Evolutionary conservation across 306 rosid species (phyloP).

Genomic region (Datisca glomerata): DNA sequence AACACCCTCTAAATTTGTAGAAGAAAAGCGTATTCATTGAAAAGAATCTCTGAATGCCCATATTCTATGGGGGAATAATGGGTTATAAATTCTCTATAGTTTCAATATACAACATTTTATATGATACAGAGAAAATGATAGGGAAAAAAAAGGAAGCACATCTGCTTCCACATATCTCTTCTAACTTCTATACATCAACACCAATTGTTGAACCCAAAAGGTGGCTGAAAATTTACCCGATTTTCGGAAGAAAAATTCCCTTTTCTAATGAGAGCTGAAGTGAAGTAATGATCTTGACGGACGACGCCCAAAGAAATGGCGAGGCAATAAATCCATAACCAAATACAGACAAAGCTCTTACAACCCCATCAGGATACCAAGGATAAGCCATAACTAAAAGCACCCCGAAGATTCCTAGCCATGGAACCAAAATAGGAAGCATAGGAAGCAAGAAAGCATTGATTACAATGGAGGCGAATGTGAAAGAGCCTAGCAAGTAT

Average conservation of each 20-base stretch:
- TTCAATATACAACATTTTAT: too few relatives aligned
- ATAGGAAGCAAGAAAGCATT: slow-evolving; percentile 53
- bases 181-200: slow-evolving; percentile 19
- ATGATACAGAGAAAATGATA: too few relatives aligned
- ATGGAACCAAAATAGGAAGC: slow-evolving; percentile 46
- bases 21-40: too few relatives aligned
- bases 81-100: too few relatives aligned
- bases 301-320: slow-evolving; percentile 52
- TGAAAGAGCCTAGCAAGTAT: slow-evolving; percentile 47
- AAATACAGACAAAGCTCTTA: slow-evolving; percentile 59
- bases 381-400: slow-evolving; percentile 78
- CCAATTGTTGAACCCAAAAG: slow-evolving; percentile 41
- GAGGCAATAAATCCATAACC: slow-evolving; percentile 57
- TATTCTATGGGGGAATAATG: too few relatives aligned
- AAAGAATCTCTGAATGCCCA: too few relatives aligned
- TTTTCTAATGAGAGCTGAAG: slow-evolving; percentile 54
- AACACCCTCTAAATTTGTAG: too few relatives aligned
- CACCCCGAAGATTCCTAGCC: slow-evolving; percentile 45
- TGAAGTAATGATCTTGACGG: slow-evolving; percentile 32
- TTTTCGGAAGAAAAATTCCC: slow-evolving; percentile 55
- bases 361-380: slow-evolving; percentile 58
- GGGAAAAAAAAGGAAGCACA: too few relatives aligned
- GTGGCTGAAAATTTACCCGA: slow-evolving; percentile 41
- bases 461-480: slow-evolving; percentile 43
- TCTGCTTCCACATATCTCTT: too few relatives aligned